phyloP scores from a whole-genome alignment of 345 rosid species.

The rapeseed (Brassica napus) region Da-Ae NC_063450.1:44378001-44378500 shows the following conservation, averaged over 20 bases:
- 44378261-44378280: constrained; percentile 75
- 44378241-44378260: constrained; percentile 72
- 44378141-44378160: constrained; percentile 47
- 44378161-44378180: constrained; percentile 49
- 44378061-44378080: constrained; percentile 53
- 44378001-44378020: constrained; percentile 50
- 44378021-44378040: constrained; percentile 41
- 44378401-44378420: constrained; percentile 12
- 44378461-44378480: constrained; percentile 57
- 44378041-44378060: constrained; percentile 52
- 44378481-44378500: constrained; percentile 66
- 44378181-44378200: constrained; percentile 68
- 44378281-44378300: constrained; percentile 51
- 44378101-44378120: constrained; percentile 53
- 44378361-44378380: constrained; percentile 54
- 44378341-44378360: constrained; percentile 34
- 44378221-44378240: constrained; percentile 60
- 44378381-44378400: constrained; percentile 29
- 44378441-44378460: constrained; percentile 63
- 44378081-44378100: constrained; percentile 58
- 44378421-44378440: constrained; percentile 61
- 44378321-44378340: constrained; percentile 40
- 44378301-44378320: constrained; percentile 45
- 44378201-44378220: constrained; percentile 57
- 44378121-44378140: constrained; percentile 40